A percentile compares a stretch with the other conserved stretches of the same genome.
phyloP scores from a whole-genome alignment of 768 basidiomycete species.

The Scleroderma citrinum region DNA sequence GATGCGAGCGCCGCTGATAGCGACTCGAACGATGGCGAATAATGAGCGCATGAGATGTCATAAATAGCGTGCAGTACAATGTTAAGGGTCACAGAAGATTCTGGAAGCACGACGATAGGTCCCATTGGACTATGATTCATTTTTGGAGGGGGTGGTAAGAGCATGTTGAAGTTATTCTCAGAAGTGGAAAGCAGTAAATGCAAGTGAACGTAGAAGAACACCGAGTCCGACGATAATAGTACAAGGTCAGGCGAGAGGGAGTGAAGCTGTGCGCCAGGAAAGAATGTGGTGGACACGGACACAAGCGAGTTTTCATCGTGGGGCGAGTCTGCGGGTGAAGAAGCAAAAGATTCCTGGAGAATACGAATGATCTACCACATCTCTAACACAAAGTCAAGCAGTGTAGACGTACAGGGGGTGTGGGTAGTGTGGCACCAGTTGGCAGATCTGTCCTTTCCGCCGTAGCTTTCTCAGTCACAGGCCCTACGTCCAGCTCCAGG shows the following conservation, averaged over 20 bases:
- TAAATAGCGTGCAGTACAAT: conserved; percentile 70
- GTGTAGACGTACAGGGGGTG: conserved; percentile 50
- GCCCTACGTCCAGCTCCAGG: conserved; percentile 27
- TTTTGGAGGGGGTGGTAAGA: conserved; percentile 42
- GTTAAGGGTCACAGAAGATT: conserved; percentile 60
- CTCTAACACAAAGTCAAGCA: conserved; percentile 5
- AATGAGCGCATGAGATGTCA: conserved; percentile 67
- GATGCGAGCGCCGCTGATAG: conserved; percentile 51
- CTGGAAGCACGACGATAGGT: conserved; percentile 53
- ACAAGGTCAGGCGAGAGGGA: conserved; percentile 55
- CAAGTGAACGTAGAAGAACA: conserved; percentile 80
- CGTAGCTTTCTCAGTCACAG: conserved; percentile 32
- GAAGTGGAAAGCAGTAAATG: conserved; percentile 54
- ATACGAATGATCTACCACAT: conserved; percentile 1
- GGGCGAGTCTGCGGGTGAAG: conserved; percentile 28
- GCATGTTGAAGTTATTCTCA: conserved; percentile 54
- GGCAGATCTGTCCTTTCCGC: conserved; percentile 20
- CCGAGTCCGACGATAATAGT: conserved; percentile 65
- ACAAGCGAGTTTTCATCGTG: conserved; percentile 46
- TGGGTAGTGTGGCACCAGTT: conserved; percentile 32
- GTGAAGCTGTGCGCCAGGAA: conserved; percentile 58
- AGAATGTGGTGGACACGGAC: conserved; percentile 81
- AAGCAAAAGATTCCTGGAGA: conserved; percentile 26
- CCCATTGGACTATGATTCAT: conserved; percentile 38
- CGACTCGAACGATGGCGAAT: conserved; percentile 59